These are phyloP conservation scores for Diaporthe citrichinensis DNA, from an alignment of 2,329 filamentous ascomycete species.

Conservation along the genomic window DNA sequence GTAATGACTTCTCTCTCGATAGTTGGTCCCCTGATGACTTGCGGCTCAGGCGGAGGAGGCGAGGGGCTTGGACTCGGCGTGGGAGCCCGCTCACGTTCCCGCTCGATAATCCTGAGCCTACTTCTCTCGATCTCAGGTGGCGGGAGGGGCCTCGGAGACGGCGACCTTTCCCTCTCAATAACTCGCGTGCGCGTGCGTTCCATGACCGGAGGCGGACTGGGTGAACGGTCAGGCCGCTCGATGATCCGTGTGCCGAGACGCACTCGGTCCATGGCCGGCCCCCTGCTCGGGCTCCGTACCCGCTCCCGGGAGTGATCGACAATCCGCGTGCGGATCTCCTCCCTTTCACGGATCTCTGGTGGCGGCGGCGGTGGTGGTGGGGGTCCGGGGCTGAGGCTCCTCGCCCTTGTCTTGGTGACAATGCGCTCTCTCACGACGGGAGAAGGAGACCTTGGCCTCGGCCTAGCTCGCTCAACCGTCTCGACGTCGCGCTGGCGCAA, in stretches of 20 bases:
- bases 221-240: slow-evolving; percentile 58
- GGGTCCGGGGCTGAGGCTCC: slow-evolving; percentile 55
- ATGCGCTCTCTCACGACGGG: slow-evolving; percentile 58
- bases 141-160: slow-evolving; percentile 52
- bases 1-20: slow-evolving; percentile 93
- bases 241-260: slow-evolving; percentile 51
- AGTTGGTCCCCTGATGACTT: slow-evolving; percentile 80
- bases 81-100: slow-evolving; percentile 59
- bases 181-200: slow-evolving; percentile 58
- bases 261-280: slow-evolving; percentile 41
- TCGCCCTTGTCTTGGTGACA: slow-evolving; percentile 53
- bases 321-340: slow-evolving; percentile 49
- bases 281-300: slow-evolving; percentile 43
- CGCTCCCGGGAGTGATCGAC: slow-evolving; percentile 52
- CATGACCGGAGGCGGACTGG: slow-evolving; percentile 51
- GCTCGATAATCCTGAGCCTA: slow-evolving; percentile 64
- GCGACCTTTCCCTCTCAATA: slow-evolving; percentile 57
- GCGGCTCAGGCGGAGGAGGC: slow-evolving; percentile 72
- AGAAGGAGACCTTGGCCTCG: slow-evolving; percentile 61
- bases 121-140: slow-evolving; percentile 61
- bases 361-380: slow-evolving; percentile 49
- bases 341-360: slow-evolving; percentile 47
- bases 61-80: slow-evolving; percentile 63
- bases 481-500: slow-evolving; percentile 69
- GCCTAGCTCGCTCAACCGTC: slow-evolving; percentile 63